These are phyloP conservation scores for Sistotremastrum niveocremeum DNA, from an alignment of 768 basidiomycete genomes.

Conservation along the genomic window DNA sequence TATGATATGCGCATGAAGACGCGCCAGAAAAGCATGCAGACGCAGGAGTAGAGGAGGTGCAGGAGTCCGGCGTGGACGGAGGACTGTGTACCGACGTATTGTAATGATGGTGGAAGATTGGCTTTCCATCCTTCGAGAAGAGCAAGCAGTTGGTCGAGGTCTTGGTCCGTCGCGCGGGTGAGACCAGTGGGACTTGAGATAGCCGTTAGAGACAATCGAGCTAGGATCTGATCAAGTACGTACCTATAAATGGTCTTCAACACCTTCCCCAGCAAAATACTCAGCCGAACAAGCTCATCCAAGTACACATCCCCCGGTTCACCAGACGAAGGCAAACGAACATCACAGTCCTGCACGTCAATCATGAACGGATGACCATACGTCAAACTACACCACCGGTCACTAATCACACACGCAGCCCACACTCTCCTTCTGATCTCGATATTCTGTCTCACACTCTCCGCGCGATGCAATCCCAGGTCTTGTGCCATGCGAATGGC, in stretches of 20 bases:
- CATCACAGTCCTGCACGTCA: constrained; percentile 93
- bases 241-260: constrained; percentile 89
- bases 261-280: constrained; percentile 82
- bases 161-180: constrained; percentile 70
- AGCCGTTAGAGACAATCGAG: neutral
- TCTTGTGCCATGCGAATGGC: constrained; percentile 98
- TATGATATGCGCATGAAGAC: constrained; percentile 98
- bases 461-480: constrained; percentile 86
- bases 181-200: constrained; percentile 67
- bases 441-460: constrained; percentile 70
- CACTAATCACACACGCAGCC: constrained; percentile 89
- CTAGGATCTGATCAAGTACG: constrained; percentile 7
- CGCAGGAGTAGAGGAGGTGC: constrained; percentile 77
- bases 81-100: constrained; percentile 62
- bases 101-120: constrained; percentile 62
- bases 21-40: constrained; percentile 95
- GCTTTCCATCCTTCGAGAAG: constrained; percentile 70
- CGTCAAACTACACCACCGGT: constrained; percentile 83
- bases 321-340: constrained; percentile 80
- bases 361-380: constrained; percentile 95
- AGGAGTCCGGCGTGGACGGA: constrained; percentile 52
- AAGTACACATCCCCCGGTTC: constrained; percentile 68
- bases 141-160: constrained; percentile 45
- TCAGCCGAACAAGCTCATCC: constrained; percentile 84
- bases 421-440: constrained; percentile 84